Base-by-base conservation (phyloP, 2,329 filamentous ascomycete genomes). In the Gremmenia infestans region DNA sequence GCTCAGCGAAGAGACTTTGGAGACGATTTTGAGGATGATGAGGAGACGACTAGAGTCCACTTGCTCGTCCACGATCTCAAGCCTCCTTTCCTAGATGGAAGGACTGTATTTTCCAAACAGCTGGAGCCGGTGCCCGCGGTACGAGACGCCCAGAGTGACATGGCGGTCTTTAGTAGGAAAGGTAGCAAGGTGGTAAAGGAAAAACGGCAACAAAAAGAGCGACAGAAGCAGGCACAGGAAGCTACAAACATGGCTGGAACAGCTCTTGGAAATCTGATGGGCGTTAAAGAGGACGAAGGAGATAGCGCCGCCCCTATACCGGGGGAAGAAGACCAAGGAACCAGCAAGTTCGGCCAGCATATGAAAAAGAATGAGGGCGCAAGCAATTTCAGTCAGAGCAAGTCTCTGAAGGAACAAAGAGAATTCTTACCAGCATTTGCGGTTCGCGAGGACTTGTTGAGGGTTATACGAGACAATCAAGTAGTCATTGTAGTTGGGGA, bases 111-210 rank as follows among this genome's bases (percentile, higher is more conserved):
- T 71, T 99, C 94, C 3, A 97, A 97, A 72, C 95, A 99, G 72
- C 72, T 97, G 22, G 94, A 99, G 57, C 95, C 94, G 0, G 89
- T 99, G 1, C 91, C 93, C 0, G 95, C 94, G 0, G 89, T 99
- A 14, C 83, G 88, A 52, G 94, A 99, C 70, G 86, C 89, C 25
- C 93, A 97, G 72, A 99, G 95, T 69, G 94, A 99, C 68, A 96
- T 99, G 94, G 94, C 94, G 1, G 92, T 99, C 1, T 97, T 97
- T 66, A 96, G 91, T 74, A 83, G 93, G 45, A 97, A 97, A 71
- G 94, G 94, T 0, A 97, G 93, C 69, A 88, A 85, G 65, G 91
- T 97, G 2, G 94, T 99, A 12, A 89, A 88, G 67, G 94, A 99
- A 65, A 86, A 88, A 64, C 81, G 95, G 43, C 91, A 96, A 72